phyloP scores from a whole-genome alignment of 345 rosid genomes.

The Euclidium syriacum region DNA sequence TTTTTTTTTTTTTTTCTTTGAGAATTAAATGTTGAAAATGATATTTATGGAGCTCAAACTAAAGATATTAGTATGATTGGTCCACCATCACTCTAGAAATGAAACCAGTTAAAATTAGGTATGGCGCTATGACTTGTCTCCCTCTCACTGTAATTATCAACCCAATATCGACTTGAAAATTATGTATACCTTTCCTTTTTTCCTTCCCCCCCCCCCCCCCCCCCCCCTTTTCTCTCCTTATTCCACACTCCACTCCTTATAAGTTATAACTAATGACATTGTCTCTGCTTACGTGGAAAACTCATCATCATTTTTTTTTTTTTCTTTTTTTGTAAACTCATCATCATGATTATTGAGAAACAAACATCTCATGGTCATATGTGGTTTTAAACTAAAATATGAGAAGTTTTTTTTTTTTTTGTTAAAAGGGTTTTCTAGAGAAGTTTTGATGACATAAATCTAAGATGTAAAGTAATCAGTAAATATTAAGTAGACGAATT shows the following conservation, averaged over 20 bases:
- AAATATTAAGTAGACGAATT: neutral
- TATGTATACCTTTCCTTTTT: constrained; percentile 9
- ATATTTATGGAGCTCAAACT: neutral
- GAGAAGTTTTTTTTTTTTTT: neutral
- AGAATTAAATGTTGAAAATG: neutral
- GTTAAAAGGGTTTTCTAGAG: too few species aligned
- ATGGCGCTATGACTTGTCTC: constrained; percentile 18
- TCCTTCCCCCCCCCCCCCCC: neutral
- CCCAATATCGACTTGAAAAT: constrained; percentile 20
- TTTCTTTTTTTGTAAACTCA: too few species aligned
- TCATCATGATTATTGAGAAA: constrained; percentile 11
- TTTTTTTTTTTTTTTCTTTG: neutral
- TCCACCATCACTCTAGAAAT: constrained; percentile 17
- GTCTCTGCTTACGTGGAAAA: constrained; percentile 2
- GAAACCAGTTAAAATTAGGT: constrained; percentile 27
- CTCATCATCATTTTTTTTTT: too few species aligned
- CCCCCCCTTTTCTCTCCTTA: neutral
- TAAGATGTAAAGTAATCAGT: neutral
- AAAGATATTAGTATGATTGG: constrained; percentile 19
- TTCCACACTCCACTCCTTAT: constrained; percentile 8
- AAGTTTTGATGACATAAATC: neutral
- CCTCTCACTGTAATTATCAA: constrained; percentile 21
- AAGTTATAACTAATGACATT: constrained; percentile 1
- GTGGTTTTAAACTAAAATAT: neutral
- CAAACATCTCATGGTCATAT: neutral